Percentiles rank a stretch among this genome's conserved stretches.
phyloP scores from a whole-genome alignment of 192 early-diverging fungal species.

The Podila horticola region DNA sequence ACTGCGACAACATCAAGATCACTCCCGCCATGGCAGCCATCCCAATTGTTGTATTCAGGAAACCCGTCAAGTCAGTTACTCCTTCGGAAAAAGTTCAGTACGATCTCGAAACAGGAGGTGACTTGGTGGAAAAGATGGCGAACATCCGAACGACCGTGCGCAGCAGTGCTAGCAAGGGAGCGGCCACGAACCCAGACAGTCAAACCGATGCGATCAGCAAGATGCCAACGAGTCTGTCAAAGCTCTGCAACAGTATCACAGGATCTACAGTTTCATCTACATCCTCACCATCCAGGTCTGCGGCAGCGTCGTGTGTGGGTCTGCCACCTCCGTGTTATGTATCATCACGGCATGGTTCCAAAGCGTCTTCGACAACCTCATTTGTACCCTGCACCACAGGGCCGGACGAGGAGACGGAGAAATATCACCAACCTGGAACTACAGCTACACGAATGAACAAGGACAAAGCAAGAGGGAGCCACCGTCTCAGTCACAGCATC shows the following conservation, averaged over 20 bases:
- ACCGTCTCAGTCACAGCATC: too few relatives aligned
- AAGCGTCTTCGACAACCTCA: neutral
- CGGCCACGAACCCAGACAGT: neutral
- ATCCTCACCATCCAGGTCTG: neutral
- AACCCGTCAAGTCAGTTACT: slow-evolving; percentile 1
- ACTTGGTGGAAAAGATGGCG: neutral
- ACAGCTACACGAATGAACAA: too few relatives aligned
- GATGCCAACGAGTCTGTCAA: slow-evolving; percentile 9
- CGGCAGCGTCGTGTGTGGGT: neutral
- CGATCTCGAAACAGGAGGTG: neutral
- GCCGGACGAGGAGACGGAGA: neutral
- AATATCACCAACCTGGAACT: neutral
- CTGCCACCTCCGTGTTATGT: neutral
- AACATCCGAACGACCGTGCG: too few relatives aligned
- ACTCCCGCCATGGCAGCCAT: slow-evolving; percentile 41
- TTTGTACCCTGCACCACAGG: slow-evolving; percentile 8
- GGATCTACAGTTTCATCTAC: neutral
- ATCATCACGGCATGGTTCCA: neutral
- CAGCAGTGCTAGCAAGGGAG: too few relatives aligned
- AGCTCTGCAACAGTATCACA: neutral
- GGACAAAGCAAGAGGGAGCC: too few relatives aligned
- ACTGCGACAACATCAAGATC: slow-evolving; percentile 11
- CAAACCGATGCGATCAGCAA: slow-evolving; percentile 19
- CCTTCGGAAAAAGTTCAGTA: neutral
- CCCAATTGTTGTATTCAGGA: slow-evolving; percentile 33